These are phyloP conservation scores for Ganoderma lucidum DNA, from an alignment of 1,284 basidiomycete genomes.

Conservation along the genomic window DNA sequence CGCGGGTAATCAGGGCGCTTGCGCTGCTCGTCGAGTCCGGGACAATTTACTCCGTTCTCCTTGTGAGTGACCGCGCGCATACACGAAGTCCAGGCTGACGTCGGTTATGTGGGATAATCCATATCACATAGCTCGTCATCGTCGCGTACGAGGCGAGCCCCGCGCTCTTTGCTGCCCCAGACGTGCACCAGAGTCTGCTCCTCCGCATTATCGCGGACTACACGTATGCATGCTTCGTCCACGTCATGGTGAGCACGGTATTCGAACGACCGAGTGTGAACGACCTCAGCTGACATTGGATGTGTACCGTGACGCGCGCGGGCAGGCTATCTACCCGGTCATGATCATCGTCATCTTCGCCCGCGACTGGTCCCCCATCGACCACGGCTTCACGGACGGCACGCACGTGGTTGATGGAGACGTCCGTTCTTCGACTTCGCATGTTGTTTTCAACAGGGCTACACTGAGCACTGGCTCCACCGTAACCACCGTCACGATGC, in stretches of 20 bases:
- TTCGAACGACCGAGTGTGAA: not conserved
- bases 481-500: not conserved
- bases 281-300: not conserved
- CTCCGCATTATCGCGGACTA: not conserved
- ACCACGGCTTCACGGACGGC: not conserved
- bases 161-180: not conserved
- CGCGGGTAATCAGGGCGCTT: not conserved
- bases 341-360: conserved; percentile 9
- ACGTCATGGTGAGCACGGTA: not conserved
- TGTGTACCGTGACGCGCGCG: not conserved
- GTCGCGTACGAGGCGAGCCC: not conserved
- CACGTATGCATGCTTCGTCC: not conserved
- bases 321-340: conserved; percentile 7
- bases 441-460: not conserved
- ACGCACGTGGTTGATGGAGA: too few species aligned
- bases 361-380: conserved; percentile 8
- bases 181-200: not conserved
- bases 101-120: too few species aligned
- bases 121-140: not conserved
- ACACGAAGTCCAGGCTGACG: too few species aligned
- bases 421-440: not conserved
- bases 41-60: not conserved
- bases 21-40: conserved; percentile 1
- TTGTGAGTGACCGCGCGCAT: not conserved
- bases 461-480: not conserved